Percentiles rank a stretch among this genome's conserved stretches.
phyloP scores from a whole-genome alignment of 495 filamentous ascomycete genomes.

The Penicillium coprophilum region DNA sequence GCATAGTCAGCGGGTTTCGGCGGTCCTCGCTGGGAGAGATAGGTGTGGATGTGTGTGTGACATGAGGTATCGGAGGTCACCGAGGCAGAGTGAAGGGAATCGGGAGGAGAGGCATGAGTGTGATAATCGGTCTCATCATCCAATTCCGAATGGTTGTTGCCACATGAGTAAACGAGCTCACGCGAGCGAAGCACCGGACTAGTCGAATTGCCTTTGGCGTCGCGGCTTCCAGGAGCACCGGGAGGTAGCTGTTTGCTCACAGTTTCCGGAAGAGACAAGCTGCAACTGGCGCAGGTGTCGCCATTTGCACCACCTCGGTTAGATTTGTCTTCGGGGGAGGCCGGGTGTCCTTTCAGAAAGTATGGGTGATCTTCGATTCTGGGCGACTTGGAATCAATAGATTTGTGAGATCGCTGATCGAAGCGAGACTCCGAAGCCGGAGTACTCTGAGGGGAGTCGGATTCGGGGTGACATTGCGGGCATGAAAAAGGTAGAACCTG shows the following conservation, averaged over 20 bases:
- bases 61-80: slow-evolving; percentile 48
- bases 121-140: slow-evolving; percentile 43
- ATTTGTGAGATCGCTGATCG: slow-evolving; percentile 12
- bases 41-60: slow-evolving; percentile 82
- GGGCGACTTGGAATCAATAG: slow-evolving; percentile 23
- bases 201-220: slow-evolving; percentile 51
- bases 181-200: slow-evolving; percentile 59
- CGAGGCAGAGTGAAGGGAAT: slow-evolving; percentile 47
- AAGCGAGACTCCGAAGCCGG: slow-evolving; percentile 32
- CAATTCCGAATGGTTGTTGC: slow-evolving; percentile 39
- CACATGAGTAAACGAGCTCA: slow-evolving; percentile 49
- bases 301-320: slow-evolving; percentile 41
- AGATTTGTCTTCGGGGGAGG: slow-evolving; percentile 34
- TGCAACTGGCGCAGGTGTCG: slow-evolving; percentile 60
- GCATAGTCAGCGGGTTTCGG: slow-evolving; percentile 75
- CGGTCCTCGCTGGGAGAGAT: slow-evolving; percentile 81
- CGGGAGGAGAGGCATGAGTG: slow-evolving; percentile 41
- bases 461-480: slow-evolving; percentile 60
- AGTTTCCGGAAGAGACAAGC: slow-evolving; percentile 53
- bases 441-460: slow-evolving; percentile 35
- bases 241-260: slow-evolving; percentile 54
- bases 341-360: slow-evolving; percentile 39
- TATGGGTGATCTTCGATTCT: slow-evolving; percentile 50
- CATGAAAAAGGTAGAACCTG: slow-evolving; percentile 81
- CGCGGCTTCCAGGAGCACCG: slow-evolving; percentile 51